Conservation (phyloP, 352 stramenopile genomes). For the Phytophthora ramorum region DNA sequence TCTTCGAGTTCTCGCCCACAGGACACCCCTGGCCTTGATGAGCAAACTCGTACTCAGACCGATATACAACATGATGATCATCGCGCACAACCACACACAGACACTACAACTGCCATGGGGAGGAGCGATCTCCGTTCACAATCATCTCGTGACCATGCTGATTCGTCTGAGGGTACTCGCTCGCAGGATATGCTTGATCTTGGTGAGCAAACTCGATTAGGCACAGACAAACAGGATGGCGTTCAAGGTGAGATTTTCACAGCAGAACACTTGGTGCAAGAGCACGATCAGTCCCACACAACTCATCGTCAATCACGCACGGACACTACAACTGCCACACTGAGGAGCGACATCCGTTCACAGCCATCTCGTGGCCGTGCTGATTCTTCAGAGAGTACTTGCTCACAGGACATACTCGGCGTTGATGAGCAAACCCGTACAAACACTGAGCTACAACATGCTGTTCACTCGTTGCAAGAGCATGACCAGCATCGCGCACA, state of each 20-base stretch:
- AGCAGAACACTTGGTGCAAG: neutral
- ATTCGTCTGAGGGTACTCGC: neutral
- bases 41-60: too few relatives aligned
- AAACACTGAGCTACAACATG: too few relatives aligned
- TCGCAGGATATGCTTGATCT: neutral
- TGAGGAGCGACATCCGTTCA: neutral
- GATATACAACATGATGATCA: neutral
- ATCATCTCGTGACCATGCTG: neutral
- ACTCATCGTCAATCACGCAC: neutral
- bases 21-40: too few relatives aligned
- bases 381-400: neutral
- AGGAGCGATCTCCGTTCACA: neutral
- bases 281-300: neutral
- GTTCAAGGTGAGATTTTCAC: too few relatives aligned
- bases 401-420: neutral
- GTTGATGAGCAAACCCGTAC: too few relatives aligned
- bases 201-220: too few relatives aligned
- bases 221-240: too few relatives aligned
- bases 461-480: neutral
- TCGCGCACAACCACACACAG: neutral
- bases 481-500: neutral
- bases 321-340: neutral
- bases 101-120: too few relatives aligned
- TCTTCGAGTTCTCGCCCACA: too few relatives aligned
- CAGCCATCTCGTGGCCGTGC: neutral